phyloP scores from a whole-genome alignment of 805 yeast genomes.

The Lipomyces oligophaga region DNA sequence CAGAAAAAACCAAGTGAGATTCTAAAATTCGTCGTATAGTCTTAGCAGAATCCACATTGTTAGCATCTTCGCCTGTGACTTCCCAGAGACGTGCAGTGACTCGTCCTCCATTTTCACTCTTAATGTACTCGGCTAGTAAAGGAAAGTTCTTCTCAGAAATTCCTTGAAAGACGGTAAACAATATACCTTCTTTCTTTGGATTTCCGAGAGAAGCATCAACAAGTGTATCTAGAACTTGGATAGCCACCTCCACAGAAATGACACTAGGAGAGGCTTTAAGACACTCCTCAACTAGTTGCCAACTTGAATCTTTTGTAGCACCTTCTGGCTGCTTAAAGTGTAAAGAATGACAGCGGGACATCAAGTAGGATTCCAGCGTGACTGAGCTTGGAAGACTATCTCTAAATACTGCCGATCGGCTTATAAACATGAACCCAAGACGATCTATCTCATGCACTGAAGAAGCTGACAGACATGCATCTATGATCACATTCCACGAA shows the following conservation, averaged over 20 bases:
- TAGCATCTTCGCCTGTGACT: conserved; percentile 14
- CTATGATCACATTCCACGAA: conserved; percentile 1
- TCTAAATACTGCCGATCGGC: too few species aligned
- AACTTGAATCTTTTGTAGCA: too few species aligned
- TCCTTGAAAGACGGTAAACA: conserved; percentile 28
- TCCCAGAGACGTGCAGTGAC: conserved; percentile 38
- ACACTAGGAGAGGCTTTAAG: conserved; percentile 2
- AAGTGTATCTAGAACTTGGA: conserved; percentile 8
- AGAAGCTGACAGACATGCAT: conserved; percentile 7
- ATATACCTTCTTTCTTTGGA: conserved; percentile 38
- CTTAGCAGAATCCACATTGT: conserved; percentile 10
- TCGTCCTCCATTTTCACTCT: conserved; percentile 38
- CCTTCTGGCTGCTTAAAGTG: too few species aligned
- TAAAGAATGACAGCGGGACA: too few species aligned
- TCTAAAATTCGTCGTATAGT: conserved; percentile 18
- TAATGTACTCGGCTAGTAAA: conserved; percentile 34
- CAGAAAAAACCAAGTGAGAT: conserved; percentile 13
- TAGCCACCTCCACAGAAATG: conserved; percentile 5
- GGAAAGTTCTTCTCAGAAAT: conserved; percentile 11
- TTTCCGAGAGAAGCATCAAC: conserved; percentile 4
- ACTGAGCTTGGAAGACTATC: too few species aligned
- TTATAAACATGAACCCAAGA: conserved; percentile 7
- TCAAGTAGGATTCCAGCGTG: too few species aligned
- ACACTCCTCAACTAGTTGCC: conserved; percentile 16
- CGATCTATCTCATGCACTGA: conserved; percentile 6